Evolutionary conservation across 257 asterid genomes (phyloP), one percentile per base, ranked within the genome.

Genomic region (Henckelia pumila): DNA sequence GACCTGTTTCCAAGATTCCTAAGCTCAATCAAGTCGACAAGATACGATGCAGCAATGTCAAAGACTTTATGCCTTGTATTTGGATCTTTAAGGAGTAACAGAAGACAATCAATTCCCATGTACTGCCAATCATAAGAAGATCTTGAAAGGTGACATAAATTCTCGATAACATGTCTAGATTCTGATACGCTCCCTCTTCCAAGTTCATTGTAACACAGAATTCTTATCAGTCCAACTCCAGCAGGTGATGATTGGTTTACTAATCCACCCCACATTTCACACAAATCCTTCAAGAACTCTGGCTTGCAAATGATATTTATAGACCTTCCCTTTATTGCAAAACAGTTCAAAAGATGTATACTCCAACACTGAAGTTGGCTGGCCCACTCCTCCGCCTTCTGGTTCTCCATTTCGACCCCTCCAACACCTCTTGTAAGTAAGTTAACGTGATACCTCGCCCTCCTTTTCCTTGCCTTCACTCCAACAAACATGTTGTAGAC

Each of bases 61-160:
- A 81, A 52, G 10, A 78, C 84, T 49, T 74, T 65, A 76, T 82
- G 61, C 82, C 92, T 73, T 16, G 89, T 84, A 19, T 71, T 73
- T 3, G 73, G 76, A 84, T 91, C 98, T 47, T 77, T 80, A 24
- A 91, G 88, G 57, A 91, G 94, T 57, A 91, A 52, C 0, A 89
- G 55, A 28, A 91, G 94, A 65, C 96, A 89, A 70, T 91, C 98
- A 21, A 89, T 87, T 3, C 86, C 96, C 82, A 87, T 80, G 52
- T 91, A 91, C 69, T 91, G 95, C 94, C 92, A 91, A 69, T 91
- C 95, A 72, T 87, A 95, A 0, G 89, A 89, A 47, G 96, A 89
- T 76, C 90, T 84, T 8, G 94, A 78, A 17, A 87, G 75, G 26
- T 84, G 77, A 68, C 96, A 87, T n/a, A 91, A 79, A 61, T 56